phyloP scores from a whole-genome alignment of 345 rosid species.

The Salix koriyanagi region DNA sequence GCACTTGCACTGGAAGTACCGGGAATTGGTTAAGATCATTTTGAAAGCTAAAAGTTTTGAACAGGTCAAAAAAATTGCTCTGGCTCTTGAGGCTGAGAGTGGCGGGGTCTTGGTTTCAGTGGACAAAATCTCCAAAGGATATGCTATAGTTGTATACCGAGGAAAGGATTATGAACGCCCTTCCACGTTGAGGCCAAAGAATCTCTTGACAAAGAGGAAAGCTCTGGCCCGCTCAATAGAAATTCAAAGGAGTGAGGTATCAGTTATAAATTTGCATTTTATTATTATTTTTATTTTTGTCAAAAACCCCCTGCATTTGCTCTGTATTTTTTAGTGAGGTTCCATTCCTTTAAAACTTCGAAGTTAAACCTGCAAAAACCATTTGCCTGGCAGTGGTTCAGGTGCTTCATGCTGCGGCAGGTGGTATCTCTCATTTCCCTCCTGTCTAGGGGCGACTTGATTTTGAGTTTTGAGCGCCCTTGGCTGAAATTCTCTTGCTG shows the following conservation, averaged over 20 bases:
- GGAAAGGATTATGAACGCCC: constrained; percentile 89
- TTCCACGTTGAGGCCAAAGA: constrained; percentile 68
- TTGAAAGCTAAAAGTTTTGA: constrained; percentile 71
- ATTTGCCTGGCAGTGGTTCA: neutral
- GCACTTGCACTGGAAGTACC: constrained; percentile 97
- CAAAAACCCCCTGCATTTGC: constrained; percentile 7
- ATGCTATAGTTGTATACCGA: constrained; percentile 73
- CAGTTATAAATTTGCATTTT: neutral
- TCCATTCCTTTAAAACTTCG: neutral
- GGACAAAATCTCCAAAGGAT: constrained; percentile 87
- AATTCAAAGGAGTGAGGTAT: constrained; percentile 88
- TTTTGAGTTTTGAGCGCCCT: neutral
- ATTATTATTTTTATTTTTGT: neutral
- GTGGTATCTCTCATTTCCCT: neutral
- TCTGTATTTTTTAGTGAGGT: neutral
- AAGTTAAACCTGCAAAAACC: neutral
- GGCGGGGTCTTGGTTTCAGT: constrained; percentile 89
- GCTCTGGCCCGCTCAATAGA: constrained; percentile 96
- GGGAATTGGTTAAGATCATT: constrained; percentile 81
- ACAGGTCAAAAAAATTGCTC: constrained; percentile 70
- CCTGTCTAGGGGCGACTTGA: neutral
- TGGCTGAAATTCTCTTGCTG: no score
- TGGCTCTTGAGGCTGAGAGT: constrained; percentile 95
- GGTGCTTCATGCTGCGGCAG: neutral
- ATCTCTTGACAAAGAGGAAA: constrained; percentile 90